Evolutionary conservation across 805 yeast genomes (phyloP), one percentile per base, ranked within the genome.

Genomic region (Suhomyces pyralidae): DNA sequence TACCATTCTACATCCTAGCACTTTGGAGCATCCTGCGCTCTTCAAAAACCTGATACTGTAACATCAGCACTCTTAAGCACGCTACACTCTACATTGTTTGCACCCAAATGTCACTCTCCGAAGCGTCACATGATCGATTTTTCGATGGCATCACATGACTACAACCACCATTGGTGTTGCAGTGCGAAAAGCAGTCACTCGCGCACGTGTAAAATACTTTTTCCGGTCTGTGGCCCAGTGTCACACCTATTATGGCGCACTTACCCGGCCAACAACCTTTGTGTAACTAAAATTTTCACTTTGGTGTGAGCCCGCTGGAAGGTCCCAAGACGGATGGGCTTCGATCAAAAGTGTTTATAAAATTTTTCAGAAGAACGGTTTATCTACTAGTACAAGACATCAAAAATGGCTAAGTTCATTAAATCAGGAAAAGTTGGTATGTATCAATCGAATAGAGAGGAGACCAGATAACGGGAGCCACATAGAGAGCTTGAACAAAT

Each of bases 381-480:
- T 59, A 57, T 56, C 58, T 48, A 54, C 52, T 55, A 50, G 55
- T 46, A 60, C 68, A 62, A 59, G 66, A 66, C 65, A 64, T 49
- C 53, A 65, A 77, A 74, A 81, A 92, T 91, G 97, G 97, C 97
- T 83, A 94, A 94, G 83, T 93, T 94, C 88, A 86, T 94, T 82
- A 94, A 93, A 85, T 89, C 98, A 79, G 97, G 97, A 86, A 91
- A 88, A 88, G 98, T 93, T 87, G 97, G 93, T 87, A 86, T 78
- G 94, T 86, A 81, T 52, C 45, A n/a, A 24, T 36, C 22, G 22
- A 20, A 20, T 20, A 20, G 22, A 20, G 22, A 20, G 22, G 22
- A 22, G 25, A 22, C 3, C 1, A 22, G 25, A 22, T 4, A 7
- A 22, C n/a, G 25, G 25, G 5, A 7, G 7, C 25, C 7, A 22